Base-by-base conservation (phyloP, 2,329 filamentous ascomycete species). In the Arachnopeziza araneosa region DNA sequence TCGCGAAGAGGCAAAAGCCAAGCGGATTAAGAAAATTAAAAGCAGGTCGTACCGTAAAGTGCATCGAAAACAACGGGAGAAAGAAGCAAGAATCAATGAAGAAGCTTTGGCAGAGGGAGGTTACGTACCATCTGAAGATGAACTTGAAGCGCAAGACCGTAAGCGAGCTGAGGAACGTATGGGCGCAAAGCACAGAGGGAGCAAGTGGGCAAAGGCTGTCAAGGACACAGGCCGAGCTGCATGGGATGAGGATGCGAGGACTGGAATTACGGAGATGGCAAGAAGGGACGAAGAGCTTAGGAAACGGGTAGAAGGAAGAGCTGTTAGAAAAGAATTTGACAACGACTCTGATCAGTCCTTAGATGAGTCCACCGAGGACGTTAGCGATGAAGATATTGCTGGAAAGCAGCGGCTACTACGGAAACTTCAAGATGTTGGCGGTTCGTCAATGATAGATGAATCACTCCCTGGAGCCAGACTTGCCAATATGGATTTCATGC, bases 11-110 rank as follows among this genome's bases (percentile, higher is more conserved):
- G 87, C 92, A 51, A 88, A 92, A 59, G 85, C 92, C 8, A 96
- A 93, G 76, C 88, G 95, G 24, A 91, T 99, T 76, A 96, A 97
- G n/a, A 78, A 98, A 79, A 99, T 99, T 78, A 99, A 99, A 81
- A 96, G 90, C 73, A 99, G 97, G 75, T 85, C 92, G 0, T 99
- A 96, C 73, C 90, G 93, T 58, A 88, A 93, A 52, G 88, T 98
- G 17, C 93, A 98, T 75, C 86, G 93, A 48, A 96, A 89, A 72
- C 90, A 89, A 71, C 79, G 84, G 17, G 83, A 88, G 71, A 80
- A 80, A 64, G 71, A 82, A 61, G 79, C 83, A 55, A 76, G 84
- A 62, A 76, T 80, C 54, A 84, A 88, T 65, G 77, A 79, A 58
- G 79, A 84, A 60, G 80, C 81, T 49, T 74, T 87, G 56, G 77